Base-by-base conservation (phyloP, 108 stramenopile genomes). In the Fragilaria crotonensis region DNA sequence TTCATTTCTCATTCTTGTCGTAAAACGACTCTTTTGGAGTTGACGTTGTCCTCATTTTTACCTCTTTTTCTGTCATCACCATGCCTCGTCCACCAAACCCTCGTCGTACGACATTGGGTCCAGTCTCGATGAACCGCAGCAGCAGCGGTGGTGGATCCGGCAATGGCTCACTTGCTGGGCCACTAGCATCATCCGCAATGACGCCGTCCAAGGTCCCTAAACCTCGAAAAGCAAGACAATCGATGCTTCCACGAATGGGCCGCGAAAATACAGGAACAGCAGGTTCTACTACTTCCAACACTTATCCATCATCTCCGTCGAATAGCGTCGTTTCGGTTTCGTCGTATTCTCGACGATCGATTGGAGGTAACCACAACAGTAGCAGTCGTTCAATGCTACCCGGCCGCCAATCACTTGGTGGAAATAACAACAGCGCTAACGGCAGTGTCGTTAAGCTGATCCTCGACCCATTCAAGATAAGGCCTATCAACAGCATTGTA, bases 401-500 rank as follows among this genome's bases (percentile, higher is more conserved):
- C 25, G 45, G 17, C 3, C 44, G 27, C n/a, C 58, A n/a, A 4
- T 3, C 58, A 23, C 45, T 23, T 2, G 36, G 36, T 41, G 26
- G 53, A 22, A 7, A 4, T 5, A 54, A 22, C 28, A 28, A 25
- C 25, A 22, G 27, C 5, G 26, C n/a, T 28, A 9, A 28, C 18
- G 33, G 20, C 20, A 33, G 52, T 28, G 41, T 63, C 18, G 5
- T 62, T 14, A 67, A 58, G 52, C 21, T 14, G 85, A 86, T 59
- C 71, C 79, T 33, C 75, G 85, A 19, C 76, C 76, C 2, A 60
- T 87, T 44, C 30, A 62, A 1, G 92, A 95, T 66, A 94, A 93
- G 60, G 63, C 48, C 11, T 94, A 80, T 73, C 68, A 89, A 50
- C 70, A 73, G 21, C 63, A 75, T 4, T 81, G 73, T 51, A 79